Percentiles rank a stretch among this genome's conserved stretches.
phyloP scores from a whole-genome alignment of 257 asterid species.

The Solanum corneliomulleri region DNA sequence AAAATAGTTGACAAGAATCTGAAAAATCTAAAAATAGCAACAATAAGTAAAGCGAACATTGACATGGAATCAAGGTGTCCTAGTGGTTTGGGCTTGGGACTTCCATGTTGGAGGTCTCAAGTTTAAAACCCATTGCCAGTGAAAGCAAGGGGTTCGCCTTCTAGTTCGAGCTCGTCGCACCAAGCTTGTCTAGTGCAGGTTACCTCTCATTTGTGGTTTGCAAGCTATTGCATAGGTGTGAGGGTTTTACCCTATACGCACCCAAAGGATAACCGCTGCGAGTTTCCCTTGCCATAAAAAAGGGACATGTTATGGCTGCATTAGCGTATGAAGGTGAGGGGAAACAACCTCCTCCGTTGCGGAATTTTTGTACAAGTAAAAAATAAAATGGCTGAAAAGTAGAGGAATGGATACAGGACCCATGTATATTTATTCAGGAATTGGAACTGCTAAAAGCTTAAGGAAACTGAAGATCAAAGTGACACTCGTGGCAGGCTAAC shows the following conservation, averaged over 20 bases:
- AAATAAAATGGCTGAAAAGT: not conserved
- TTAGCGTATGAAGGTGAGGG: not conserved
- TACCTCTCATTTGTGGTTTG: not conserved
- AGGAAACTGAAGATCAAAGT: not conserved
- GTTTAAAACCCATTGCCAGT: not conserved
- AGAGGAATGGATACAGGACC: not conserved
- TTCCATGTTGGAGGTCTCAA: not conserved
- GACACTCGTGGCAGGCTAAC: conserved; percentile 18
- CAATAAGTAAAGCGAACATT: not conserved
- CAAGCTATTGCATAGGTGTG: not conserved
- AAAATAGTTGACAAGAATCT: not conserved
- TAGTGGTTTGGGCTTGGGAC: not conserved
- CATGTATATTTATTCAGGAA: not conserved
- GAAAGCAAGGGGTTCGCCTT: too few species aligned
- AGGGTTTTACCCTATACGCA: not conserved
- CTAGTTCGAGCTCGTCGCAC: too few species aligned
- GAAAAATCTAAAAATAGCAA: not conserved
- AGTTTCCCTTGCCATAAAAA: not conserved
- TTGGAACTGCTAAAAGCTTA: not conserved
- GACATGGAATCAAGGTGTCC: not conserved
- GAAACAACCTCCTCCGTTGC: not conserved
- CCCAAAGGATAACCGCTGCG: not conserved
- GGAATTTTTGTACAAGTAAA: not conserved
- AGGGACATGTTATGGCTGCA: not conserved
- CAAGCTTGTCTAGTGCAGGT: too few species aligned